Percentiles rank a stretch among this genome's conserved stretches.
Evolutionary conservation across 345 rosid species (phyloP).

Genomic region (Carallia brachiata): DNA sequence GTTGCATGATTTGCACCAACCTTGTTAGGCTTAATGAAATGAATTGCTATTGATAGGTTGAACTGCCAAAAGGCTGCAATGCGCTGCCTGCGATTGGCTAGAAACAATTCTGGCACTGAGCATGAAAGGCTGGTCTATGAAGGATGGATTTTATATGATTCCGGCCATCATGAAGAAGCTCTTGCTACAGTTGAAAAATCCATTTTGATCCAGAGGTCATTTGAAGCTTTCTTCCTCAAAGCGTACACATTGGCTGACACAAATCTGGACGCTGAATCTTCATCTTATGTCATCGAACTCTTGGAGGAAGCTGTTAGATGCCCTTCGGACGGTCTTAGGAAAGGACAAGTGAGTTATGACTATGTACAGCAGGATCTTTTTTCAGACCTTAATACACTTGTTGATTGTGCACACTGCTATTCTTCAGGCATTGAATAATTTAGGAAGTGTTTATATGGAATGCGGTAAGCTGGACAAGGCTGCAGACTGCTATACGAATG

Average conservation of each 20-base stretch:
- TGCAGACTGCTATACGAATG: constrained; percentile 69
- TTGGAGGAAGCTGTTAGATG: constrained; percentile 90
- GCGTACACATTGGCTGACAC: constrained; percentile 83
- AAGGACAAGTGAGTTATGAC: constrained; percentile 76
- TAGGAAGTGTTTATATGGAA: constrained; percentile 82
- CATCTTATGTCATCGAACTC: constrained; percentile 62
- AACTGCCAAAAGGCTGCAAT: constrained; percentile 91
- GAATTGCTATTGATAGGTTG: constrained; percentile 42
- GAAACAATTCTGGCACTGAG: constrained; percentile 54
- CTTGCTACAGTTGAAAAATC: constrained; percentile 75
- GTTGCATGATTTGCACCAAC: constrained; percentile 2
- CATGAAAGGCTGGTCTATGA: constrained; percentile 83
- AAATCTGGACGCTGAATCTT: constrained; percentile 56
- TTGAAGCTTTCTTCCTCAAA: constrained; percentile 92
- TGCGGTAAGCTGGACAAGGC: constrained; percentile 73
- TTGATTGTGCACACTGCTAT: neutral
- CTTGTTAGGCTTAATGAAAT: constrained; percentile 6
- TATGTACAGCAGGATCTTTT: neutral
- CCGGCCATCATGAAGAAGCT: constrained; percentile 76
- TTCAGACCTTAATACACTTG: no score
- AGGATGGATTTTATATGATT: constrained; percentile 94
- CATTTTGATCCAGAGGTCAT: constrained; percentile 66
- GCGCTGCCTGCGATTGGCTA: constrained; percentile 76
- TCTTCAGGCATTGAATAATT: constrained; percentile 83
- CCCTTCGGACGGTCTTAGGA: constrained; percentile 94